Base-by-base conservation (phyloP, 2,329 filamentous ascomycete genomes). In the Penicillium sp. region DNA sequence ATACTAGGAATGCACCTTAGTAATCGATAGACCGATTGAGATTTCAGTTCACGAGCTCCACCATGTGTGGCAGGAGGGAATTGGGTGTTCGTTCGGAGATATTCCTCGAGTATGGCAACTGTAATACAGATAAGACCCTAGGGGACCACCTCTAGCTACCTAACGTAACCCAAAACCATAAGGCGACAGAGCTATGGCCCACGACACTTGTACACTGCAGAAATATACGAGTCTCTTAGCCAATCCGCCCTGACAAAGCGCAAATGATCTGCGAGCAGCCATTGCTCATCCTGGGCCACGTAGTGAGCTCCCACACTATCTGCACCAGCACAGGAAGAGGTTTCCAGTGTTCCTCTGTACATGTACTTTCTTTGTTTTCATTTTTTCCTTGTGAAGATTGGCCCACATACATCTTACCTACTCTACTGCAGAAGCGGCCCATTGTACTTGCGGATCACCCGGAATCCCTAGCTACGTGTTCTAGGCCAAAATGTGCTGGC, bases 401-500 rank as follows among this genome's bases (percentile, higher is more conserved):
- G 24, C 48, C 42, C 46, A 46, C 46, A 52, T 49, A 42, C 52
- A 47, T 31, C 8, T 39, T 46, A 43, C 41, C 44, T 48, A 32
- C 47, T 44, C 46, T 46, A 29, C 51, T 54, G 51, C 51, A 54
- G 23, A 45, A 43, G 1, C 47, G 47, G 46, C 50, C 53, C 48
- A 50, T 47, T 49, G 47, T 27, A 44, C 47, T 52, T 27, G 49
- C 44, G 46, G 54, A 49, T 52, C 51, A 44, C 31, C 37, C 49
- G 52, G 47, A 52, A 42, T 50, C 43, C 35, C 31, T 35, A 47
- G 32, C 50, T 58, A 59, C 56, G 58, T 59, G 58, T 39, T 49
- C 50, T 37, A 47, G 33, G 18, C 32, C 29, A 13, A 27, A 32
- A 44, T 25, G 46, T 40, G 41, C n/a, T 44, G 41, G 32, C 46